phyloP scores from a whole-genome alignment of 176 grass and related monocot genomes.

The Cenchrus americanus region DNA sequence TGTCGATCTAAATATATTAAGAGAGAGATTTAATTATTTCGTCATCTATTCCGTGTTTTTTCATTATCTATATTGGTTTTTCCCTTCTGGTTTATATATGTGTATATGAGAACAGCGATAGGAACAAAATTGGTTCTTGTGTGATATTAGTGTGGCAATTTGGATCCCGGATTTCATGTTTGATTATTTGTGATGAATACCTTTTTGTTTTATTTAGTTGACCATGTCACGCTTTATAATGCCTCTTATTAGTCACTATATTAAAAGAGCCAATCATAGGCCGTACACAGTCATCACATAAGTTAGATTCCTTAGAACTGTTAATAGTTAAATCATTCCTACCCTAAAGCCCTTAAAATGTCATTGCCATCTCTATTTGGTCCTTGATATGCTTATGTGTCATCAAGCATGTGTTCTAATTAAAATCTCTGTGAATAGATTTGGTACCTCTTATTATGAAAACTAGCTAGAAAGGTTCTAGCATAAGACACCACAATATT shows the following conservation, averaged over 20 bases:
- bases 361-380: not conserved
- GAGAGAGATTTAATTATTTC: not conserved
- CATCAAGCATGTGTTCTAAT: not conserved
- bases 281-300: not conserved
- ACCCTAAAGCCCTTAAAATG: not conserved
- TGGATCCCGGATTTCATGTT: not conserved
- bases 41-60: not conserved
- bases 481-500: too few species aligned
- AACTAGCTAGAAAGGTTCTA: too few species aligned
- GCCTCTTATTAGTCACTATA: not conserved
- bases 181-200: conserved; percentile 8
- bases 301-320: not conserved
- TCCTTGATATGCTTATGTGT: not conserved
- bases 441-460: too few species aligned
- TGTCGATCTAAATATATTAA: not conserved
- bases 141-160: not conserved
- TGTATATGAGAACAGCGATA: not conserved
- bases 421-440: too few species aligned
- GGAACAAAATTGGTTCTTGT: conserved; percentile 10
- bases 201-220: not conserved
- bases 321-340: not conserved
- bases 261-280: conserved; percentile 17
- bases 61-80: not conserved
- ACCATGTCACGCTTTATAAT: conserved; percentile 16
- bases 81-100: not conserved